Base-by-base conservation (phyloP, 2,329 filamentous ascomycete genomes). In the Botrytis elliptica region DNA sequence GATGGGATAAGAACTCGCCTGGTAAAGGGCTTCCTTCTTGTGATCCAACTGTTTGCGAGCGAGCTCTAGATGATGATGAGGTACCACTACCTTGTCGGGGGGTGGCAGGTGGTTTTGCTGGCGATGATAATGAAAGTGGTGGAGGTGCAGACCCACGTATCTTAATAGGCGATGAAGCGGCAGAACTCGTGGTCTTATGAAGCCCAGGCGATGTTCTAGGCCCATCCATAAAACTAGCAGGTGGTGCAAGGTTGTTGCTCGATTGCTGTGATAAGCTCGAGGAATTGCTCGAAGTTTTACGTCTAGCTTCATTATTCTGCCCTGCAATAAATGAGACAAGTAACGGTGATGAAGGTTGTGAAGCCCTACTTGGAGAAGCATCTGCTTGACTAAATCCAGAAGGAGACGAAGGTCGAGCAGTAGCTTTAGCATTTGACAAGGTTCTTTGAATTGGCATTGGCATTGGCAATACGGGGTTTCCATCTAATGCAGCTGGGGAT, bases 301-400 rank as follows among this genome's bases (percentile, higher is more conserved):
- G 90, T 75, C 95, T 90, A 62, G 85, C 84, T 74, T 98, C 95
- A 71, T 90, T 88, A 72, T 91, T 90, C 78, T 93, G 92, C 9
- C 93, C 93, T 20, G 95, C 93, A 74, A 95, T 94, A 82, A 99
- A 99, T 9, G 96, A 97, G 14, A 98, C 93, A n/a, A 98, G 86
- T n/a, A 99, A 85, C 0, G 96, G 96, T 9, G 94, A 97, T 0
- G 93, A 95, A 66, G 91, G 91, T 79, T 93, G 91, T 5, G 96
- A 99, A 6, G 89, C 90, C 77, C 95, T 90, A 81, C 89, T 98
- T 1, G 96, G 95, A 2, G 95, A 98, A 9, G 95, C 93, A 80
- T 92, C 96, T 36, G 91, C 85, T 76, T 95, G 93, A 77, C 90
- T 93, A 40, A 93, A 83, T 33, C 91, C 88, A 0, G 95, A 97